phyloP scores from a whole-genome alignment of 2,329 filamentous ascomycete genomes.

The Phoma sp. region DNA sequence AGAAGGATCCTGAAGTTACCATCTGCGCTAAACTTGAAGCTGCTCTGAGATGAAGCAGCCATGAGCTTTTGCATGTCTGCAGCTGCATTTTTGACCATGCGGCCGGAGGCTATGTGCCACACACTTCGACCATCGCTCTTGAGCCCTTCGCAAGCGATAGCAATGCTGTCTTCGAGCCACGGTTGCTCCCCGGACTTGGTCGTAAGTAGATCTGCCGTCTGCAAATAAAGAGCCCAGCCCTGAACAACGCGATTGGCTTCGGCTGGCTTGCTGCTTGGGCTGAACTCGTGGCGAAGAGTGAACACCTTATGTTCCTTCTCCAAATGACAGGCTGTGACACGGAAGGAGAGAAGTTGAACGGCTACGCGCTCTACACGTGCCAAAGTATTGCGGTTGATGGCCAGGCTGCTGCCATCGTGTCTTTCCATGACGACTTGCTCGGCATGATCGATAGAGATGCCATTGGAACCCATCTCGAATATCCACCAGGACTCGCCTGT shows the following conservation, averaged over 20 bases:
- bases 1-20: slow-evolving; percentile 71
- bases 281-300: slow-evolving; percentile 29
- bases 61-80: slow-evolving; percentile 49
- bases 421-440: slow-evolving; percentile 38
- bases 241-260: slow-evolving; percentile 20
- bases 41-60: slow-evolving; percentile 60
- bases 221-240: slow-evolving; percentile 40
- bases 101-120: slow-evolving; percentile 51
- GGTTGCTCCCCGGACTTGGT: slow-evolving; percentile 28
- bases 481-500: slow-evolving; percentile 50
- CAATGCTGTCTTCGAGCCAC: slow-evolving; percentile 41
- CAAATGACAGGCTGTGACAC: slow-evolving; percentile 36
- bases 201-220: slow-evolving; percentile 37
- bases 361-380: slow-evolving; percentile 50
- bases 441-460: slow-evolving; percentile 36
- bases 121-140: slow-evolving; percentile 39
- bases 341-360: slow-evolving; percentile 44
- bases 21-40: slow-evolving; percentile 68
- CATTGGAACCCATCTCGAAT: slow-evolving; percentile 35
- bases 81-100: slow-evolving; percentile 45
- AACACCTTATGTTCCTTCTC: slow-evolving; percentile 31
- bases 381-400: slow-evolving; percentile 38
- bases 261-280: slow-evolving; percentile 9
- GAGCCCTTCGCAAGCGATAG: slow-evolving; percentile 44
- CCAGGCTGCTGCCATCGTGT: slow-evolving; percentile 25